Percentiles rank a stretch among this genome's conserved stretches.
phyloP scores from a whole-genome alignment of 179 eudicot genomes.

The Beta macrorhiza region DNA sequence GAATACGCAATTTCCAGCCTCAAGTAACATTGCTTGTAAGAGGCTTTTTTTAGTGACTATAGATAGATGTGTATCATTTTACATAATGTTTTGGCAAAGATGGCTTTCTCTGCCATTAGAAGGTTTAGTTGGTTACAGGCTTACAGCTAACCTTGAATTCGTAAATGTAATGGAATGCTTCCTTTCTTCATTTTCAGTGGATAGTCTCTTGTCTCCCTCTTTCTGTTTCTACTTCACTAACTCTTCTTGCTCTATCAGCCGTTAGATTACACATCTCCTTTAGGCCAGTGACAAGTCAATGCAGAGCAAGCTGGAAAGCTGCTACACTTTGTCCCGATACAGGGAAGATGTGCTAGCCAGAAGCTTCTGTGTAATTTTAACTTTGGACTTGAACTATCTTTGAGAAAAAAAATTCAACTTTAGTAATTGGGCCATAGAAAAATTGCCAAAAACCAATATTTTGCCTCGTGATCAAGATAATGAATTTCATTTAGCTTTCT shows the following conservation, averaged over 20 bases:
- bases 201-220: not conserved
- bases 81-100: not conserved
- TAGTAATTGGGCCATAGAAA: not conserved
- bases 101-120: not conserved
- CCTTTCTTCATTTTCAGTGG: not conserved
- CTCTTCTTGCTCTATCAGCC: not conserved
- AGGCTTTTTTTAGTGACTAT: not conserved
- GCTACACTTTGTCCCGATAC: too few species aligned
- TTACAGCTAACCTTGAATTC: not conserved
- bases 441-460: not conserved
- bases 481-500: slow-evolving; percentile 14
- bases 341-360: not conserved
- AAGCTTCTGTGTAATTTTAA: not conserved
- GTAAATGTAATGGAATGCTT: not conserved
- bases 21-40: not conserved
- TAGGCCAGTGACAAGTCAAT: not conserved
- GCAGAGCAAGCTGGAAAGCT: not conserved
- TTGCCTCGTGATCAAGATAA: not conserved
- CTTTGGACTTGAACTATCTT: not conserved
- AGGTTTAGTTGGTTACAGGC: not conserved
- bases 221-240: not conserved
- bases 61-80: not conserved
- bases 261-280: not conserved
- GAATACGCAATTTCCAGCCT: not conserved
- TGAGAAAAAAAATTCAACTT: not conserved